A percentile compares a stretch with the other conserved stretches of the same genome.
Evolutionary conservation across 352 stramenopile genomes (phyloP).

Genomic region (Globisporangium parvum): DNA sequence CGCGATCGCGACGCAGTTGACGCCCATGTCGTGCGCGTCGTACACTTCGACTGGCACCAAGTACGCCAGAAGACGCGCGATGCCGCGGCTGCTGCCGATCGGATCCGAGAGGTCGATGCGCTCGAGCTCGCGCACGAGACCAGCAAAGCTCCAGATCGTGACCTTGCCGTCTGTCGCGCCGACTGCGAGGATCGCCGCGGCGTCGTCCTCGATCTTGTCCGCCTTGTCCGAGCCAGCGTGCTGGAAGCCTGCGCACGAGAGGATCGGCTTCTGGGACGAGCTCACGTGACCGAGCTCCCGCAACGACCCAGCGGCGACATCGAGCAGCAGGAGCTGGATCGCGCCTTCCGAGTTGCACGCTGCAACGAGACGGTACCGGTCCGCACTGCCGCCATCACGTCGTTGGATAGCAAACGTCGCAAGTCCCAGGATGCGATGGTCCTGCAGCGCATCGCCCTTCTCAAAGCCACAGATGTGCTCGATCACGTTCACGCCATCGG

Average conservation of each 20-base stretch:
- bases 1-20: slow-evolving; percentile 55
- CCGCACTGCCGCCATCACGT: background rate
- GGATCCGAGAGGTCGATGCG: background rate
- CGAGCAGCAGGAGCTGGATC: slow-evolving; percentile 55
- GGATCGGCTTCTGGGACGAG: slow-evolving; percentile 72
- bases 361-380: slow-evolving; percentile 43
- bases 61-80: slow-evolving; percentile 15
- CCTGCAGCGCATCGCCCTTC: slow-evolving; percentile 44
- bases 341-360: slow-evolving; percentile 76
- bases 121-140: slow-evolving; percentile 19
- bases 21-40: slow-evolving; percentile 79
- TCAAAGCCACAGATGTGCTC: slow-evolving; percentile 64
- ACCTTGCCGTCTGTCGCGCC: slow-evolving; percentile 79
- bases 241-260: slow-evolving; percentile 56
- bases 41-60: slow-evolving; percentile 47
- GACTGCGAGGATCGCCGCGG: slow-evolving; percentile 47
- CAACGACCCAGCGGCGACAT: slow-evolving; percentile 23
- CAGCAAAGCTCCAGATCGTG: slow-evolving; percentile 62
- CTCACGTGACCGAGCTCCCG: slow-evolving; percentile 49
- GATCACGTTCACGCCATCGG: slow-evolving; percentile 27
- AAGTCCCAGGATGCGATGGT: slow-evolving; percentile 80
- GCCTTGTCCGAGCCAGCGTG: background rate
- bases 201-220: slow-evolving; percentile 1
- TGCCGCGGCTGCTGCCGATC: background rate
- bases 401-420: slow-evolving; percentile 39